A percentile compares a stretch with the other conserved stretches of the same genome.
phyloP scores from a whole-genome alignment of 2,329 filamentous ascomycete genomes.

The Colletotrichum sp. region DNA sequence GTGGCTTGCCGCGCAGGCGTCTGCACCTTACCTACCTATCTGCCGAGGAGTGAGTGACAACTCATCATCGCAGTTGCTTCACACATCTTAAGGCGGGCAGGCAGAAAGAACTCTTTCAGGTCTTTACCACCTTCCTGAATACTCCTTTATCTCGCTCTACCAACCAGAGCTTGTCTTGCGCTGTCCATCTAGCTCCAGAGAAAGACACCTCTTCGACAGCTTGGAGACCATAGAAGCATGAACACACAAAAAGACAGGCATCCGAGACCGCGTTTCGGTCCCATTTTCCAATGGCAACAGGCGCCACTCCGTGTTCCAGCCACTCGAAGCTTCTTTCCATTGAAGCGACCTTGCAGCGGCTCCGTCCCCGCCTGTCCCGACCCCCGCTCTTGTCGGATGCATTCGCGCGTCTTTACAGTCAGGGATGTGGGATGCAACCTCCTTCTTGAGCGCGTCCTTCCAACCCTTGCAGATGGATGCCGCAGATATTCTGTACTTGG shows the following conservation, averaged over 20 bases:
- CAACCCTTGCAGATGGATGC: background rate
- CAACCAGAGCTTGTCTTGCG: background rate
- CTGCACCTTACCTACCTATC: background rate
- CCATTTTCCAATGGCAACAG: background rate
- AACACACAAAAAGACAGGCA: background rate
- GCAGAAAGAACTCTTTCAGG: background rate
- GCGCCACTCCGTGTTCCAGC: background rate
- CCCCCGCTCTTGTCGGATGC: background rate
- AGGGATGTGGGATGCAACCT: slow-evolving; percentile 10
- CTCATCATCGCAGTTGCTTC: background rate
- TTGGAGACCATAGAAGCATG: too few species aligned
- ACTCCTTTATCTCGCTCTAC: background rate
- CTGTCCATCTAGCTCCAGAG: background rate
- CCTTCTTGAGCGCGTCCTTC: background rate
- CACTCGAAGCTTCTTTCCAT: background rate
- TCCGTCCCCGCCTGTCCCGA: background rate
- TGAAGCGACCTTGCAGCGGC: slow-evolving; percentile 1
- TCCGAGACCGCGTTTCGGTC: background rate
- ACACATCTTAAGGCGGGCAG: background rate
- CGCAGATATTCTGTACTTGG: background rate
- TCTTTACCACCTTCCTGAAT: background rate
- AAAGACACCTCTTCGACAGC: background rate
- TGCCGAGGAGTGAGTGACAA: background rate
- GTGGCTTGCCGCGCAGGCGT: slow-evolving; percentile 1
- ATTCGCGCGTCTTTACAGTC: background rate